Evolutionary conservation across 106 monocot species (phyloP).

Genomic region (Gastrodia elata): DNA sequence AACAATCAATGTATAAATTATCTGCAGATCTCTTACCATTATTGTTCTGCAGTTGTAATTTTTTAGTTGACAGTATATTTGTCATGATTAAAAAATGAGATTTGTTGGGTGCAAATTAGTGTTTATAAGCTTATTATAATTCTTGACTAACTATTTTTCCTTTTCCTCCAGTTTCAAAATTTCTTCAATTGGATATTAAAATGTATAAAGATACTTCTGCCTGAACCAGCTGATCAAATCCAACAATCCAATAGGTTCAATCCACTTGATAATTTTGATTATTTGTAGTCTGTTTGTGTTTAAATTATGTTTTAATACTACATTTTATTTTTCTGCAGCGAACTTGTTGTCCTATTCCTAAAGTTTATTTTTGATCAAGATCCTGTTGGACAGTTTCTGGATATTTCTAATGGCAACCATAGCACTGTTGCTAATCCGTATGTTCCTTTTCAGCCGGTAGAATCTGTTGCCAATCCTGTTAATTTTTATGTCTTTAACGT

Average conservation of each 20-base stretch:
- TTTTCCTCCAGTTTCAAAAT: constrained; percentile 80
- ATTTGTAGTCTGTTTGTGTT: neutral
- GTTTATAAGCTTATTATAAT: neutral
- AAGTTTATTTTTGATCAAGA: constrained; percentile 76
- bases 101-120: neutral
- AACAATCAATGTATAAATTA: no score
- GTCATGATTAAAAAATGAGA: no score
- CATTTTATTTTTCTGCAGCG: constrained; percentile 29
- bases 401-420: constrained; percentile 23
- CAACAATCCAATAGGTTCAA: constrained; percentile 56
- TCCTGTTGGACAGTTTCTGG: constrained; percentile 63
- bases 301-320: constrained; percentile 3
- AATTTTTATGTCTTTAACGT: neutral
- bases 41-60: no score
- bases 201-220: constrained; percentile 63
- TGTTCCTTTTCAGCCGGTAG: constrained; percentile 16
- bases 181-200: constrained; percentile 88
- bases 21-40: no score
- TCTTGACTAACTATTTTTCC: neutral
- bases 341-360: constrained; percentile 73
- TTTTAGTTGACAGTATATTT: no score
- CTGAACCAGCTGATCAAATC: constrained; percentile 66
- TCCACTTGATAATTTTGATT: neutral
- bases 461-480: neutral
- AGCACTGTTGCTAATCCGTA: constrained; percentile 61